Base-by-base conservation (phyloP, 139 green algal genomes). In the Picochlorum sp. region DNA sequence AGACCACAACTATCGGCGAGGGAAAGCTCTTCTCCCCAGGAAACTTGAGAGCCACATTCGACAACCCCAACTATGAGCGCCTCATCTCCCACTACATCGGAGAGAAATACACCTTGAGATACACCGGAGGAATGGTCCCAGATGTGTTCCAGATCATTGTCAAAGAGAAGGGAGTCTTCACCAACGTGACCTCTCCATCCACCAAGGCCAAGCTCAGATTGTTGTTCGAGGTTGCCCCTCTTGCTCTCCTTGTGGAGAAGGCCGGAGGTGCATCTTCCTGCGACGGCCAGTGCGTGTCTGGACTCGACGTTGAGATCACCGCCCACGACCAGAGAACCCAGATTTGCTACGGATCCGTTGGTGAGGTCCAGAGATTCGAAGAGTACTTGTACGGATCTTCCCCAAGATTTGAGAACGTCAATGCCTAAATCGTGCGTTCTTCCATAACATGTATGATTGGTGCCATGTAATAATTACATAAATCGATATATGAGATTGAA, bases 131-230 rank as follows among this genome's bases (percentile, higher is more conserved):
- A 75, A 96, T 96, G 90, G 90, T 95, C 65, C 88, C 90, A 11
- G 90, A 96, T 64, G 90, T 96, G 50, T 96, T 96, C 85, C 88
- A 96, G 86, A 95, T 95, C 80, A 88, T 95, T 54, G 89, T 96
- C 14, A 96, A 96, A 85, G 89, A 96, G 82, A 94, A 95, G 85
- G 87, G 82, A 18, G 87, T 96, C 28, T 96, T 96, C 86, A 90
- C 87, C 73, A 96, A 96, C 77, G 86, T 96, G 14, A 95, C 77
- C 64, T 94, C 86, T 26, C 88, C 90, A 54, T 86, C 82, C 76
- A 95, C 89, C 78, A 96, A 95, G 86, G 90, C 90, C 74, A 96
- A 96, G 89, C 85, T 96, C 41, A 80, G 90, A 60, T 84, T 96
- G 71, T 81, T 95, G 47, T 96, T 96, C 54, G 90, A 96, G 85